Percentiles rank a stretch among this genome's conserved stretches.
Conservation (phyloP, 2,329 filamentous ascomycete genomes). For the Microcyclosporella mali region DNA sequence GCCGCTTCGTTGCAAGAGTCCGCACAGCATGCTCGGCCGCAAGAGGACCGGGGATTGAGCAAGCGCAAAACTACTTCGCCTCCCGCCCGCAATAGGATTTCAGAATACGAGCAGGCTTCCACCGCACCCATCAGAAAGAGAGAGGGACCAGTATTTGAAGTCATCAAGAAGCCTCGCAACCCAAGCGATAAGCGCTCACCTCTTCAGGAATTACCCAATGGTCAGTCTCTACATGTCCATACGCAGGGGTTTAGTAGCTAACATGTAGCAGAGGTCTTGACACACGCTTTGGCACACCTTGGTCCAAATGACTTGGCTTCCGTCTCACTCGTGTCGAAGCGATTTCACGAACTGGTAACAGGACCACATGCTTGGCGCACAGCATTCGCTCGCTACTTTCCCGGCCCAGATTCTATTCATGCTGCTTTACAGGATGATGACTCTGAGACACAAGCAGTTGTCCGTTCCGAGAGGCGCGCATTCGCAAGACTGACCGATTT, state of each 20-base stretch:
- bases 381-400: conserved; percentile 86
- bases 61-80: conserved; percentile 29
- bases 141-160: conserved; percentile 46
- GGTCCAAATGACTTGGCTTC: conserved; percentile 76
- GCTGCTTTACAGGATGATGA: conserved; percentile 37
- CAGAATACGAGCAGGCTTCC: conserved; percentile 48
- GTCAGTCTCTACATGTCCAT: conserved; percentile 44
- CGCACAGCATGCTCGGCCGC: conserved; percentile 2
- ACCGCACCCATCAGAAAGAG: conserved; percentile 35
- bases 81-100: conserved; percentile 46
- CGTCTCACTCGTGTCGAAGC: conserved; percentile 78
- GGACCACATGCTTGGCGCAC: conserved; percentile 90
- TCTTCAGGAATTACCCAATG: conserved; percentile 68
- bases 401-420: conserved; percentile 59
- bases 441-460: conserved; percentile 46
- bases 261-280: conserved; percentile 68
- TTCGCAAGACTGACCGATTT: conserved; percentile 77
- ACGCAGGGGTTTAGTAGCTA: conserved; percentile 10
- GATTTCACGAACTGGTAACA: conserved; percentile 80
- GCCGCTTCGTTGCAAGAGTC: conserved; percentile 24
- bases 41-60: conserved; percentile 24
- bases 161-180: conserved; percentile 43
- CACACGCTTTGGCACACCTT: conserved; percentile 83
- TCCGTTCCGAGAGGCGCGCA: conserved; percentile 67
- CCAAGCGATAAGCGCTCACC: conserved; percentile 42